A percentile compares a stretch with the other conserved stretches of the same genome.
Conservation (phyloP, 805 yeast genomes). For the Saccharomycopsis sp. region DNA sequence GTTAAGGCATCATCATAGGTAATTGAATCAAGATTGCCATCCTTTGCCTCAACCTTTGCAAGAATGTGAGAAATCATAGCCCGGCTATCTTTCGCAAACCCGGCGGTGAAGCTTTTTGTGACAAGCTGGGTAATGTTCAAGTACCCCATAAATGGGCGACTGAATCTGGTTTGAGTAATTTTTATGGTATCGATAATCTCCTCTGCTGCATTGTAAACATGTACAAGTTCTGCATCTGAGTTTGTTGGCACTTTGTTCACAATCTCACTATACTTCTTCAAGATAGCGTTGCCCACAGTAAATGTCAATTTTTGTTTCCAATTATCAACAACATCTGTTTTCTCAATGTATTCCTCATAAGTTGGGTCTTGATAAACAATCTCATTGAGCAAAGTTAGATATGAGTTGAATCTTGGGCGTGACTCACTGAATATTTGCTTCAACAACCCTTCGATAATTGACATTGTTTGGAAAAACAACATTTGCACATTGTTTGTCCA, state of each 20-base stretch:
- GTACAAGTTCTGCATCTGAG: constrained; percentile 41
- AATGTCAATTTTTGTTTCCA: constrained; percentile 34
- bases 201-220: constrained; percentile 50
- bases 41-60: constrained; percentile 28
- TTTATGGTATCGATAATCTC: constrained; percentile 41
- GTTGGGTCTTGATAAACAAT: constrained; percentile 40
- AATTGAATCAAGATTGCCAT: constrained; percentile 26
- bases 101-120: constrained; percentile 40
- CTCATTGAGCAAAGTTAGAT: constrained; percentile 40
- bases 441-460: constrained; percentile 36
- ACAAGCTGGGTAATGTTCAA: constrained; percentile 43
- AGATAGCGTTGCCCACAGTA: constrained; percentile 34
- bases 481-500: constrained; percentile 40
- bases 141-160: constrained; percentile 50
- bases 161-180: constrained; percentile 49
- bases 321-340: constrained; percentile 33
- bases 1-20: constrained; percentile 50
- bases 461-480: constrained; percentile 39
- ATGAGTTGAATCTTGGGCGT: constrained; percentile 53
- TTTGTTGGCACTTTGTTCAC: constrained; percentile 51
- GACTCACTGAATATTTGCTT: constrained; percentile 33
- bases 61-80: constrained; percentile 43
- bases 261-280: constrained; percentile 34
- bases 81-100: constrained; percentile 45
- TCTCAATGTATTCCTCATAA: constrained; percentile 28